phyloP scores from a whole-genome alignment of 2,329 filamentous ascomycete genomes.

The Metarhizium rileyi region DNA sequence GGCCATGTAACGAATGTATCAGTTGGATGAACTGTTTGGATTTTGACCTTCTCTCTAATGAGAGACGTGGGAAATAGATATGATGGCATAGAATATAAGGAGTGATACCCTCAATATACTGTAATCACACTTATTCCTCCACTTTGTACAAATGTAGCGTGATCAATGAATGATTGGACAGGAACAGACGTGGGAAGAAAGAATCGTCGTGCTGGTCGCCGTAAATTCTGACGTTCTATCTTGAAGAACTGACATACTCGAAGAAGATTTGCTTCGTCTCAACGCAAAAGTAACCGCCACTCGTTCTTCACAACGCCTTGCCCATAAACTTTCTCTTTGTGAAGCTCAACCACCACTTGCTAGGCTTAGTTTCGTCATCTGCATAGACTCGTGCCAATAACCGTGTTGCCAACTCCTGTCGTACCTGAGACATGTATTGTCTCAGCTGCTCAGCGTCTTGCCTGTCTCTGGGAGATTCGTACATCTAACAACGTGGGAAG shows the following conservation, averaged over 20 bases:
- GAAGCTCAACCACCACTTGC: constrained; percentile 97
- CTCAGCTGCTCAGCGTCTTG: constrained; percentile 83
- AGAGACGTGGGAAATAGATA: background rate
- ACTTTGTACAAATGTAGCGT: background rate
- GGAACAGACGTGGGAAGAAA: too few relatives aligned
- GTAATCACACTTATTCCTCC: background rate
- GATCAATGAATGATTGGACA: background rate
- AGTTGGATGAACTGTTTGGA: background rate
- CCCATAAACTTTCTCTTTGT: constrained; percentile 99
- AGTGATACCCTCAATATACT: background rate
- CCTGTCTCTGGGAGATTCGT: constrained; percentile 76
- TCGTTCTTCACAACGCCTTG: constrained; percentile 59
- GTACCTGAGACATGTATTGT: constrained; percentile 84
- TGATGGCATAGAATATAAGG: background rate
- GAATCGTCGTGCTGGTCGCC: too few relatives aligned
- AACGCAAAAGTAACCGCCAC: background rate
- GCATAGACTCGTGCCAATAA: constrained; percentile 82
- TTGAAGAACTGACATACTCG: background rate
- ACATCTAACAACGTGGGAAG: constrained; percentile 47
- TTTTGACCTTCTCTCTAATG: background rate
- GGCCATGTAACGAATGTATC: background rate
- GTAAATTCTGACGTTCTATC: background rate
- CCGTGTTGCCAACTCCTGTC: constrained; percentile 79
- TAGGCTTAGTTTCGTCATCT: constrained; percentile 61
- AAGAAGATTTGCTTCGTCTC: background rate